Evolutionary conservation across 2,329 filamentous ascomycete genomes (phyloP).

Genomic region (Dactylonectria estremocensis): DNA sequence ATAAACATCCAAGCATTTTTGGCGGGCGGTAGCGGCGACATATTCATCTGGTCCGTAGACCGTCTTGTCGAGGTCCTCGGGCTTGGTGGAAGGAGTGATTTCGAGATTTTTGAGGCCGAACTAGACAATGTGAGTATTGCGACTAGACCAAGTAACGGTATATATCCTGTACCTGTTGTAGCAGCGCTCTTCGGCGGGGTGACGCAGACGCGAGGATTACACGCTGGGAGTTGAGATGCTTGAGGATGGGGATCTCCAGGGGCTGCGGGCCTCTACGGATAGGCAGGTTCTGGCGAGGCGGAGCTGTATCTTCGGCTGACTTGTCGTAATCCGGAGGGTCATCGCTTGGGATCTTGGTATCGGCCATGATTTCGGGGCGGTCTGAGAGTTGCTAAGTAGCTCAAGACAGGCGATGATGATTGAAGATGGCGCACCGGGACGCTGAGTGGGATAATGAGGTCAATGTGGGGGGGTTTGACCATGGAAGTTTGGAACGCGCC

Average conservation of each 20-base stretch:
- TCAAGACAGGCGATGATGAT: conserved; percentile 8
- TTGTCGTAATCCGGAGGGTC: conserved; percentile 64
- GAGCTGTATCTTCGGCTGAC: conserved; percentile 56
- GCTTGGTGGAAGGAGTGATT: conserved; percentile 84
- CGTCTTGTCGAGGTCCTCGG: conserved; percentile 87
- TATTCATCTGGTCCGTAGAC: conserved; percentile 88
- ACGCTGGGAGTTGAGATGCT: conserved; percentile 81
- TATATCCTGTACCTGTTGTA: conserved; percentile 72
- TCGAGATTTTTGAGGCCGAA: conserved; percentile 88
- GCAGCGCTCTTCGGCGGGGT: conserved; percentile 85
- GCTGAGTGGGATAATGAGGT: conserved; percentile 40
- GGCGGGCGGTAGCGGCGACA: conserved; percentile 86
- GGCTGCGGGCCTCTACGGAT: conserved; percentile 71
- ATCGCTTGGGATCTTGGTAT: conserved; percentile 52
- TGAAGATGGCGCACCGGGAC: conserved; percentile 29
- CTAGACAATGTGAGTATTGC: conserved; percentile 57
- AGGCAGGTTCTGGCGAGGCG: conserved; percentile 50
- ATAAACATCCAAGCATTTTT: conserved; percentile 86
- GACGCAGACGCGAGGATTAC: conserved; percentile 93
- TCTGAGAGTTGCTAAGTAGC: conserved; percentile 1
- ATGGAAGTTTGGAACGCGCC: conserved; percentile 32
- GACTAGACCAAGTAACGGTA: no score
- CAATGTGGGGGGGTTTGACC: conserved; percentile 45
- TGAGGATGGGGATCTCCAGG: conserved; percentile 85
- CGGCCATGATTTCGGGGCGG: conserved; percentile 45